Base-by-base conservation (phyloP, 2,329 filamentous ascomycete genomes). In the Phialemonium atrogriseum region DNA sequence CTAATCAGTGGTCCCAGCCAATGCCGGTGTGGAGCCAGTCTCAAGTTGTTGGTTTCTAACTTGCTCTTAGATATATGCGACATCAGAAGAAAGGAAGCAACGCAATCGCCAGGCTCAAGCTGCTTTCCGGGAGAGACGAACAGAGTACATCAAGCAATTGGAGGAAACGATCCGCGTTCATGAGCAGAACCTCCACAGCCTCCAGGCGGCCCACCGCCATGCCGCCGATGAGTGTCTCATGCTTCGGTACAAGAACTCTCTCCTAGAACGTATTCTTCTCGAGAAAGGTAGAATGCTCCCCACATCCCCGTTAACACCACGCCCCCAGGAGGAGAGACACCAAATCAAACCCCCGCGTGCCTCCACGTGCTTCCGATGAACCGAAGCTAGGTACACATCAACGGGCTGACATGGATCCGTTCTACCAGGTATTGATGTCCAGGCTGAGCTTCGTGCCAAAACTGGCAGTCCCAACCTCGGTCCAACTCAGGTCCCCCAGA, bases 111-210 rank as follows among this genome's bases (percentile, higher is more conserved):
- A 96, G 65, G 91, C 91, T 28, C 91, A 98, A 62, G 91, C 91
- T 34, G 91, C 91, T 36, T 98, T 98, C 52, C 81, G 91, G 47
- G 91, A 98, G 63, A 82, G 91, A 44, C 80, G 91, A 37, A 96
- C 89, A 34, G 91, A 98, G 66, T 98, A 98, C 59, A 98, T 98
- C 66, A 96, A 96, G 66, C 91, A 98, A 59, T 74, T 98, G 16
- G 91, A 98, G 63, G 86, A 89, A 48, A 94, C 88, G 34, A 96
- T 98, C 60, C 89, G 91, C 52, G 84, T 91, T 47, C 89, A 96
- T 68, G 91, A 98, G 62, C 86, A 93, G 49, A 89, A 86, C 48
- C 70, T 96, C 35, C 84, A 93, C 48, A 94, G 79, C 50, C 70
- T 98, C 38, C 91, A 96, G 61, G 84, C 89, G 51, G 93, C 87